Evolutionary conservation across 495 filamentous ascomycete species (phyloP), one percentile per base, ranked within the genome.

Genomic region (Aspergillus leporis): DNA sequence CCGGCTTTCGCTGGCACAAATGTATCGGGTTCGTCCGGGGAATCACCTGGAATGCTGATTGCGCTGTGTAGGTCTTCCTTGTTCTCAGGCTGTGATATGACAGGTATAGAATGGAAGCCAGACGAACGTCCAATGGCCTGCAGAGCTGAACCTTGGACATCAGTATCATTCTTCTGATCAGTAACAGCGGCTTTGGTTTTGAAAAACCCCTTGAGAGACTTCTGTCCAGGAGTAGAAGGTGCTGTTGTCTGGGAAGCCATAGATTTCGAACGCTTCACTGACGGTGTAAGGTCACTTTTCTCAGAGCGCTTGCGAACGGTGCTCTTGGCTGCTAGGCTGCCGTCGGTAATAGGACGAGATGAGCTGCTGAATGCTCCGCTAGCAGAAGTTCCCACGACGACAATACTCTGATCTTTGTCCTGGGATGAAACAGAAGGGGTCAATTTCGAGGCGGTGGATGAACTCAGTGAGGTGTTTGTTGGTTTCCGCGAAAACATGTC

Each of bases 151-250:
- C 25, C 25, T 28, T 28, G 25, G 25, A 28, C 6, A 6, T 28
- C 6, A 6, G 25, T 40, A 40, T 2, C 12, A 14, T 0, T 47
- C 5, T n/a, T 47, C 16, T 47, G 43, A 23, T 47, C 8, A 23
- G 18, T 23, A 47, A 47, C 7, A 47, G 4, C 8, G 19, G 4
- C 10, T 62, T 83, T 88, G 0, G 86, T 80, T 57, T 87, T 87
- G 76, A 96, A 96, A 75, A 97, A 97, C 7, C 90, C 89, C 70
- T 81, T 89, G 0, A 96, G 77, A 32, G 83, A 92, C 64, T 87
- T 85, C 69, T 97, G 92, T 2, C 87, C 85, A 49, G 81, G 77
- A 2, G 62, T 57, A 10, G 76, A 47, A 28, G 61, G 8, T 28
- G 48, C 51, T 14, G 63, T 14, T 54, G 70, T 48, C 16, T 66